Evolutionary conservation across 257 asterid genomes (phyloP), one percentile per base, ranked within the genome.

Genomic region (Gentiana dahurica): DNA sequence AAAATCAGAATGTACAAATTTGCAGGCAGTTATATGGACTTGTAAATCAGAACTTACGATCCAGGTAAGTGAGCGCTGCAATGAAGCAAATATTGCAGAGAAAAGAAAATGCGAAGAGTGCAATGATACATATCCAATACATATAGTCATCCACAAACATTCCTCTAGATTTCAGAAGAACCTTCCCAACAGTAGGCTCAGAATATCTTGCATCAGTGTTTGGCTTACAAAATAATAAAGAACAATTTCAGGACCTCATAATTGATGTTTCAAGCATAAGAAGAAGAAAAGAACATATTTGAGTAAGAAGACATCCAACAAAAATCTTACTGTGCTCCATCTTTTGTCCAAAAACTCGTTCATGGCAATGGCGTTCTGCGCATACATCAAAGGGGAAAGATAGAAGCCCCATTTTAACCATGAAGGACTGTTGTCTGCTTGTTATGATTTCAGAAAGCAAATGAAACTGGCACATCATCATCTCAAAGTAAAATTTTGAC

Each of bases 341-440:
- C 96, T 78, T 38, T 79, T 54, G 51, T 82, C 96, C 15, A 87
- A 75, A 67, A 87, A 87, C 73, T 87, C 96, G 35, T 84, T 84
- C 57, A 87, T 81, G 77, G 87, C 89, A 54, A 87, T 71, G 50
- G 96, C 96, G 62, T 84, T 87, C 72, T 84, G 94, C 58, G 85
- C 94, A 54, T 87, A 87, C 94, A 75, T 79, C 96, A 87, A 81
- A 54, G 94, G 96, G 64, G 96, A 84, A 41, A 76, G 9, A 46
- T 87, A 87, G 48, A 71, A 87, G 49, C 91, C 96, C 96, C 96
- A 87, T 53, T 76, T 76, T 89, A 87, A 74, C 89, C 91, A 87
- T 38, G 94, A 87, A 60, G 76, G 60, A 60, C 84, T 84, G 76
- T 87, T 94, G 58, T 87, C 96, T 87, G 81, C 53, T 68, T 55